Conservation (phyloP, 495 filamentous ascomycete species). For the Neurospora sp. region DNA sequence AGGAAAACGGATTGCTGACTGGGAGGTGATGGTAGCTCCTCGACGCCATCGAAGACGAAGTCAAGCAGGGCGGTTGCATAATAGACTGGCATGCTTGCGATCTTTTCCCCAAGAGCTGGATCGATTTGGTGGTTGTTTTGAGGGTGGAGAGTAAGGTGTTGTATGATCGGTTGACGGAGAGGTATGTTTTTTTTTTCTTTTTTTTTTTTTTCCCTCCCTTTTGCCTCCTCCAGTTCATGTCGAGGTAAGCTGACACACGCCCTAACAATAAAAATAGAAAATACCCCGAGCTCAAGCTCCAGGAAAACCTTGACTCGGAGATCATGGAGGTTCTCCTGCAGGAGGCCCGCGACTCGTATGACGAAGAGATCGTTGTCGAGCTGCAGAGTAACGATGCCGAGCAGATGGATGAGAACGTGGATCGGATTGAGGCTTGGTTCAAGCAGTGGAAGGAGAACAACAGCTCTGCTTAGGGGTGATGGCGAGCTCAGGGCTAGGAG, state of each 20-base stretch:
- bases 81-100: slow-evolving; percentile 99
- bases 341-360: slow-evolving; percentile 80
- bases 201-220: neutral
- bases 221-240: neutral
- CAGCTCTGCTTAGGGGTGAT: neutral
- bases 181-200: slow-evolving; percentile 37
- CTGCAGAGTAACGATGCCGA: slow-evolving; percentile 69
- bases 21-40: slow-evolving; percentile 48
- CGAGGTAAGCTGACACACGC: neutral
- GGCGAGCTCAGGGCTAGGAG: neutral
- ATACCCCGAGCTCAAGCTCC: slow-evolving; percentile 75
- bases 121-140: slow-evolving; percentile 90
- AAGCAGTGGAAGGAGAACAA: slow-evolving; percentile 68
- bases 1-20: neutral
- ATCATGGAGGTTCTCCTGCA: slow-evolving; percentile 93
- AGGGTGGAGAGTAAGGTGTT: slow-evolving; percentile 61
- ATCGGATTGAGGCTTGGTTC: slow-evolving; percentile 73
- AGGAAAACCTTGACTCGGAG: slow-evolving; percentile 94
- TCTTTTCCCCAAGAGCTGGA: slow-evolving; percentile 85
- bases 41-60: slow-evolving; percentile 77
- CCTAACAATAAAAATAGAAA: slow-evolving; percentile 33
- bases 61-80: slow-evolving; percentile 71
- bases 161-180: slow-evolving; percentile 72
- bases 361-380: slow-evolving; percentile 83
- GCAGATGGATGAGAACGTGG: slow-evolving; percentile 80